phyloP scores from a whole-genome alignment of 1,284 basidiomycete species.

The Irpex rosettiformis region DNA sequence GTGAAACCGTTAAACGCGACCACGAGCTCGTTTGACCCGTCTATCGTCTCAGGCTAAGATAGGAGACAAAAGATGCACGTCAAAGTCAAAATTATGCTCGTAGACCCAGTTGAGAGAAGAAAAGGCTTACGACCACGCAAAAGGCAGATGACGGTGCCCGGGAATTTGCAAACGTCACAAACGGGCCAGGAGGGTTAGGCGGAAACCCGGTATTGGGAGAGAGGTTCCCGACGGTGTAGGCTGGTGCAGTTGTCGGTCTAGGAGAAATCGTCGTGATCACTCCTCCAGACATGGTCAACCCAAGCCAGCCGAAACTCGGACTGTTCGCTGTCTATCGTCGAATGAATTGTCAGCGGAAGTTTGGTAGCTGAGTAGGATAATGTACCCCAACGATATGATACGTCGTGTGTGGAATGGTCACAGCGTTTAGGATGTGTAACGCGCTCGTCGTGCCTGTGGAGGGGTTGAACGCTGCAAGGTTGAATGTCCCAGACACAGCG shows the following conservation, averaged over 20 bases:
- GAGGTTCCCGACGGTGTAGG: slow-evolving; percentile 8
- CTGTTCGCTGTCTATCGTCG: slow-evolving; percentile 3
- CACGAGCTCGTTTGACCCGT: background rate
- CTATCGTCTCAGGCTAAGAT: background rate
- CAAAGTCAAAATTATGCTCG: too few species aligned
- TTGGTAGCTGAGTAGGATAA: background rate
- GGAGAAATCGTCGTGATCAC: slow-evolving; percentile 7
- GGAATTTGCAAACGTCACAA: slow-evolving; percentile 8
- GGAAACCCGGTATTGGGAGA: background rate
- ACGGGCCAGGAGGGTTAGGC: slow-evolving; percentile 4
- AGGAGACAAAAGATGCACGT: background rate
- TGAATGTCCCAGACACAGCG: slow-evolving; percentile 10
- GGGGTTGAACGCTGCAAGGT: slow-evolving; percentile 6
- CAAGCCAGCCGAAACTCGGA: slow-evolving; percentile 1
- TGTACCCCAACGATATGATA: slow-evolving; percentile 11
- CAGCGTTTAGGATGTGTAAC: slow-evolving; percentile 6
- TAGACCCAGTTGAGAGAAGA: too few species aligned
- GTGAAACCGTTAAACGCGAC: slow-evolving; percentile 8
- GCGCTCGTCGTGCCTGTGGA: background rate
- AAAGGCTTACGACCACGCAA: slow-evolving; percentile 14
- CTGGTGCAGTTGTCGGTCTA: background rate
- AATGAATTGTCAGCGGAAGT: background rate
- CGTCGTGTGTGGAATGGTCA: slow-evolving; percentile 5
- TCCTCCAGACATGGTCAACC: slow-evolving; percentile 8
- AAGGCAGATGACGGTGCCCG: background rate